These are phyloP conservation scores for Chenopodium berlandieri DNA, from an alignment of 148 eudicot species.

Conservation along the genomic window DNA sequence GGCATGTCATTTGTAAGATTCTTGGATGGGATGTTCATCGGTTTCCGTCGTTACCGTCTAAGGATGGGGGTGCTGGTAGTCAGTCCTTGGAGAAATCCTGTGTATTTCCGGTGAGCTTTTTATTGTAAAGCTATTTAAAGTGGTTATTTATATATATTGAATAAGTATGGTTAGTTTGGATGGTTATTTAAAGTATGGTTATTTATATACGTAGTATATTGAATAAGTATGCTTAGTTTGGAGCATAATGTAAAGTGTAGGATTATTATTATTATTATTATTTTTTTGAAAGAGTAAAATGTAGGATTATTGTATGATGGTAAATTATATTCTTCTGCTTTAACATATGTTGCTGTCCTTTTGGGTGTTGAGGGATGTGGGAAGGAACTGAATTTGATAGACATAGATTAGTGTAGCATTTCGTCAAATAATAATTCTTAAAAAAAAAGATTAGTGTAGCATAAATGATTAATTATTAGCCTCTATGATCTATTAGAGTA, in stretches of 20 bases:
- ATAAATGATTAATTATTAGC: too few species aligned
- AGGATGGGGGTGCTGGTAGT: slow-evolving; percentile 12
- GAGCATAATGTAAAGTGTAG: not conserved
- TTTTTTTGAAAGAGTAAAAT: not conserved
- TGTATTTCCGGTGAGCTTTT: not conserved
- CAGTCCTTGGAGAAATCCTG: not conserved
- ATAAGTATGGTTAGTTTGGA: not conserved
- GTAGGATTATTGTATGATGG: not conserved
- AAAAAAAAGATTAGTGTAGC: too few species aligned
- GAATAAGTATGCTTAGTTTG: not conserved
- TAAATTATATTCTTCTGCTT: not conserved
- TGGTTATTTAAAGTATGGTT: not conserved
- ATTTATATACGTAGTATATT: too few species aligned
- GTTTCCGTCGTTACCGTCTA: slow-evolving; percentile 37
- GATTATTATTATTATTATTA: not conserved
- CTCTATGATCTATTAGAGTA: not conserved
- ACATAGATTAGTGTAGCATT: not conserved
- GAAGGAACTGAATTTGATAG: not conserved
- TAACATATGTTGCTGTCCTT: not conserved
- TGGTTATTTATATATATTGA: not conserved
- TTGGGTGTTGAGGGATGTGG: not conserved
- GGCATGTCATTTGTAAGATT: slow-evolving; percentile 69
- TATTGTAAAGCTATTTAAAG: too few species aligned
- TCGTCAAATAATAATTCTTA: too few species aligned
- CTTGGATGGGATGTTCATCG: slow-evolving; percentile 80